Base-by-base conservation (phyloP, 768 basidiomycete species). In the Pleurotus tuber-regium region DNA sequence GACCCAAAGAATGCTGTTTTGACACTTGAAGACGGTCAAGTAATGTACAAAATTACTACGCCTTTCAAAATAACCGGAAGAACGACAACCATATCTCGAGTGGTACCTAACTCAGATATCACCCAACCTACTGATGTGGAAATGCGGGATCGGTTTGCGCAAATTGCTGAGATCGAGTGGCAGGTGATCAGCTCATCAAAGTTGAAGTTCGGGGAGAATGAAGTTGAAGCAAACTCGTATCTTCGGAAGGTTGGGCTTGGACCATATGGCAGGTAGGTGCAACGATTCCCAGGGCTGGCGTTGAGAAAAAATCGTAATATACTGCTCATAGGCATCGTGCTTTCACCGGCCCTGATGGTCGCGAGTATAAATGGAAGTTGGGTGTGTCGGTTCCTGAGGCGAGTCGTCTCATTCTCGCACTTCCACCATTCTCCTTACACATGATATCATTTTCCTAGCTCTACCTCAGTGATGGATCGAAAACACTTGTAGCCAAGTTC, bases 151-250 rank as follows among this genome's bases (percentile, higher is more conserved):
- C 61, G 62, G 1, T 68, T 70, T 49, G 62, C 59, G 0, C 49
- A 44, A 2, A 58, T 74, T 3, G 74, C 64, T 5, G 54, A 64
- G 46, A 70, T 75, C 1, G 63, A 71, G 10, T 72, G 70, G 65
- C 63, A 57, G n/a, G 1, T 59, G 0, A 26, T 70, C 4, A 58
- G 58, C 12, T 62, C 69, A 0, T 63, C 68, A 3, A 62, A 54
- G 24, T 56, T 75, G 28, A 60, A 59, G 1, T 64, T 68, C 26
- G 53, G 61, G 4, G 68, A 61, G 2, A 36, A 53, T 11, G 63
- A 62, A 14, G 52, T 66, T 39, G 44, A 57, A n/a, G 61, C 66
- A 2, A 53, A 54, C 21, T 51, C 57, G 0, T 70, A 66, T 40
- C 62, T 67, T 43, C 51, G 56, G 33, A 66, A 59, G 50, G 52